phyloP scores from a whole-genome alignment of 768 basidiomycete genomes.

The Lentinula edodes region DNA sequence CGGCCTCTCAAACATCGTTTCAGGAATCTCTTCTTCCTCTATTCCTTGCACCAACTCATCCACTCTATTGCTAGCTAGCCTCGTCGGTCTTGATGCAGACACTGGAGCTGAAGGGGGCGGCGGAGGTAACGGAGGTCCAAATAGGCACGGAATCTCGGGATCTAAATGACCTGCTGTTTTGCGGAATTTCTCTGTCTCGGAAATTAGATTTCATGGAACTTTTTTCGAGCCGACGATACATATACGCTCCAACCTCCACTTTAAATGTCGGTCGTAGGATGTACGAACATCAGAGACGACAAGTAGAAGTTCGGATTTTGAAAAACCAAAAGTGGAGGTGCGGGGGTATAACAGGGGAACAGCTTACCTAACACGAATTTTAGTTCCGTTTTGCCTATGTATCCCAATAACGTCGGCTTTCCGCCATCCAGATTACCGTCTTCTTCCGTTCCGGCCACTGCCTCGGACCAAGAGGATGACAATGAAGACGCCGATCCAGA shows the following conservation, averaged over 20 bases:
- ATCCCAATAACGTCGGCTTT: constrained; percentile 66
- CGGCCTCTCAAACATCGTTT: constrained; percentile 58
- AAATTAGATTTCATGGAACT: neutral
- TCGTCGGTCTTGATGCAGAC: constrained; percentile 1
- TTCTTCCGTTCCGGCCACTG: neutral
- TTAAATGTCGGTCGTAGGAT: too few relatives aligned
- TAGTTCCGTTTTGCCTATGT: constrained; percentile 84
- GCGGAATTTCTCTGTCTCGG: neutral
- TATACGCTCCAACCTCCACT: too few relatives aligned
- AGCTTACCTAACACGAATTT: constrained; percentile 75
- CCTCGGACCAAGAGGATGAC: neutral
- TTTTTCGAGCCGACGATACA: neutral
- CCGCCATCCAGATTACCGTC: constrained; percentile 36
- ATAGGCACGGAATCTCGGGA: neutral
- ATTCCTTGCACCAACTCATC: neutral
- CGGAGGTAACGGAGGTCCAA: constrained; percentile 1
- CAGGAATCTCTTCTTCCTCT: constrained; percentile 61
- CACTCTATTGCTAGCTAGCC: neutral
- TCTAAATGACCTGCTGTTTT: neutral
- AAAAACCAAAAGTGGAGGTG: neutral
- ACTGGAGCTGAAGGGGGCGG: constrained; percentile 1
- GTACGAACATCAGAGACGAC: neutral
- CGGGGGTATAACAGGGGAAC: neutral
- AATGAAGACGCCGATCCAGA: neutral
- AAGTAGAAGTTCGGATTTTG: neutral